These are phyloP conservation scores for Dinochytrium kinnereticum DNA, from an alignment of 371 early-diverging fungal species.

Conservation along the genomic window DNA sequence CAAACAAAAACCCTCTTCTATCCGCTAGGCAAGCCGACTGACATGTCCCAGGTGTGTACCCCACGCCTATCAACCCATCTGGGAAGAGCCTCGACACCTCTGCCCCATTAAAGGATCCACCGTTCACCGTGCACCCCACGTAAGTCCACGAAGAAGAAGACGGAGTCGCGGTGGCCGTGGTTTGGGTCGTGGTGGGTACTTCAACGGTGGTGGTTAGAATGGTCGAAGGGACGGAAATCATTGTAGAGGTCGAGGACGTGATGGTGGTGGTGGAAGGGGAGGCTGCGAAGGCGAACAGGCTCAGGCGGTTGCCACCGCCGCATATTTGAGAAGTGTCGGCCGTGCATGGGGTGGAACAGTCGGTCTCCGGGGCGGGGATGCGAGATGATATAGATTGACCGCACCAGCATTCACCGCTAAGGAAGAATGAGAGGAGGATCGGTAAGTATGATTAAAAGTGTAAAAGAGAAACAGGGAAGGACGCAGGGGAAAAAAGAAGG, in stretches of 20 bases:
- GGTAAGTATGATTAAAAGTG: not conserved
- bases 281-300: not conserved
- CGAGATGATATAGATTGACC: not conserved
- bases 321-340: not conserved
- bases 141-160: not conserved
- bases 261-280: not conserved
- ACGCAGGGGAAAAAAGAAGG: no score
- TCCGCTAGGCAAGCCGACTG: not conserved
- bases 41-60: conserved; percentile 3
- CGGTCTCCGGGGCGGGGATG: not conserved
- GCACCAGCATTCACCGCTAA: conserved; percentile 3
- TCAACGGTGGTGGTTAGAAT: not conserved
- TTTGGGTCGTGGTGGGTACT: not conserved
- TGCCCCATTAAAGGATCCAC: not conserved
- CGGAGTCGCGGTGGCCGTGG: not conserved
- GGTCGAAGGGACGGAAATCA: not conserved
- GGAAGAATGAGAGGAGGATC: not conserved
- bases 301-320: not conserved
- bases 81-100: not conserved
- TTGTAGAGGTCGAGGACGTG: not conserved
- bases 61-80: not conserved
- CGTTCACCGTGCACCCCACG: not conserved
- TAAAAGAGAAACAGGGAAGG: not conserved
- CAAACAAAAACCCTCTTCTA: not conserved
- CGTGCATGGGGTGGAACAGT: not conserved